Percentiles rank a stretch among this genome's conserved stretches.
Evolutionary conservation across 2,329 filamentous ascomycete species (phyloP).

Genomic region (Aureobasidium sp.): DNA sequence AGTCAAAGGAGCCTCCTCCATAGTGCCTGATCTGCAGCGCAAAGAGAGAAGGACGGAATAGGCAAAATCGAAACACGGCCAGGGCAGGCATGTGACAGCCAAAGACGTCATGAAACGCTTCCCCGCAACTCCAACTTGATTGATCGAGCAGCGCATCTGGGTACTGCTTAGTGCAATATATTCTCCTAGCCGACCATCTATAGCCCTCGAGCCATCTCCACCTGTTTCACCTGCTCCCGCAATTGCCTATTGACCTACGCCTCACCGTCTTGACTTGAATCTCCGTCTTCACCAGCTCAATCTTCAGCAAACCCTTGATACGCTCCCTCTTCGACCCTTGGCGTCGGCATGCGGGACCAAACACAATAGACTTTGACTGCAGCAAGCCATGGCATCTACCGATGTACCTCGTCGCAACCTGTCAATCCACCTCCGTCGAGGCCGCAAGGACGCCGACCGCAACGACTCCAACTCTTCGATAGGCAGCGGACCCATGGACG

Average conservation of each 20-base stretch:
- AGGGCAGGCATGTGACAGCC: not conserved
- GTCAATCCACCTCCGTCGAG: constrained; percentile 23
- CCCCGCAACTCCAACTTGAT: not conserved
- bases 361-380: not conserved
- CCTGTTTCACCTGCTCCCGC: not conserved
- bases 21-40: constrained; percentile 28
- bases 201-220: not conserved
- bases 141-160: not conserved
- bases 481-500: constrained; percentile 20
- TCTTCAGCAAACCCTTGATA: not conserved
- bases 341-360: constrained; percentile 9
- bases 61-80: not conserved
- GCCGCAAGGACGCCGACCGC: constrained; percentile 22
- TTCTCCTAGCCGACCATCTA: not conserved
- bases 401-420: constrained; percentile 23
- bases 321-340: not conserved
- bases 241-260: not conserved
- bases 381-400: constrained; percentile 4
- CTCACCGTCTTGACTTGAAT: not conserved
- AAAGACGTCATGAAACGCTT: not conserved
- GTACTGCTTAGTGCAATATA: not conserved
- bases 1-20: constrained; percentile 65
- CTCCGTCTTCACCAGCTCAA: not conserved
- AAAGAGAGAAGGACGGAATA: not conserved
- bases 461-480: constrained; percentile 27